Percentiles rank a stretch among this genome's conserved stretches.
These are phyloP conservation scores for Ascochyta fabae DNA, from an alignment of 2,329 filamentous ascomycete species.

Conservation along the genomic window DNA sequence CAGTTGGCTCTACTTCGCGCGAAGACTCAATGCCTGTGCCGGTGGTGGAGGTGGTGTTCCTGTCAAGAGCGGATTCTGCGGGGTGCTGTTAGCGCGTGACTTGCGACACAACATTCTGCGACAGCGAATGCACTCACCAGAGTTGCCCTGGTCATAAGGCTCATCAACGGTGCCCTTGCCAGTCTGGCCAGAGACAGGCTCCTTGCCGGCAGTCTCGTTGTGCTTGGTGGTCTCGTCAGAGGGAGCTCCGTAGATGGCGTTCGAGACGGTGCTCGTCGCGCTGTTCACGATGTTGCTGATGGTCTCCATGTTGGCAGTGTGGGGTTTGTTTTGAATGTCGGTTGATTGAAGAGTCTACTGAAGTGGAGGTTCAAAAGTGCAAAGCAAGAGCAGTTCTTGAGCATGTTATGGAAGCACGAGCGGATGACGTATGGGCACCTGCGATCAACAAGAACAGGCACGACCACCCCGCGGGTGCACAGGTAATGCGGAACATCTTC, in stretches of 20 bases:
- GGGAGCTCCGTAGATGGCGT: slow-evolving; percentile 47
- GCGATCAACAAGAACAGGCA: slow-evolving; percentile 7
- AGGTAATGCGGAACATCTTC: slow-evolving; percentile 23
- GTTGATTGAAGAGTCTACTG: neutral
- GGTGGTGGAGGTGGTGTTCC: slow-evolving; percentile 13
- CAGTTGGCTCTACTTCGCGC: slow-evolving; percentile 2
- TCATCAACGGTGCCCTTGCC: slow-evolving; percentile 72
- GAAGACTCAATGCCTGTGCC: slow-evolving; percentile 4
- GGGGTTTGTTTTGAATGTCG: neutral
- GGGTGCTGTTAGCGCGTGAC: slow-evolving; percentile 14
- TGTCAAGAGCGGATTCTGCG: slow-evolving; percentile 25
- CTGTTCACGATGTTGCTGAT: slow-evolving; percentile 44
- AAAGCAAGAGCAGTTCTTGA: slow-evolving; percentile 12
- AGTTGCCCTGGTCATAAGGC: slow-evolving; percentile 81
- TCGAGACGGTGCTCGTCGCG: slow-evolving; percentile 38
- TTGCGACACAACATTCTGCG: too few relatives aligned
- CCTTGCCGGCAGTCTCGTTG: slow-evolving; percentile 54
- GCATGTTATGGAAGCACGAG: slow-evolving; percentile 20
- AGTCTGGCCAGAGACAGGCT: slow-evolving; percentile 74
- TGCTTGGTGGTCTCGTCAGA: slow-evolving; percentile 35
- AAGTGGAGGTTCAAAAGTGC: slow-evolving; percentile 1
- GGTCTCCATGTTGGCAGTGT: slow-evolving; percentile 44
- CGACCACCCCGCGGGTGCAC: slow-evolving; percentile 17
- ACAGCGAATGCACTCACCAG: slow-evolving; percentile 53
- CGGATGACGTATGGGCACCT: slow-evolving; percentile 26